phyloP scores from a whole-genome alignment of 2,329 filamentous ascomycete species.

The Chalara sp. region DNA sequence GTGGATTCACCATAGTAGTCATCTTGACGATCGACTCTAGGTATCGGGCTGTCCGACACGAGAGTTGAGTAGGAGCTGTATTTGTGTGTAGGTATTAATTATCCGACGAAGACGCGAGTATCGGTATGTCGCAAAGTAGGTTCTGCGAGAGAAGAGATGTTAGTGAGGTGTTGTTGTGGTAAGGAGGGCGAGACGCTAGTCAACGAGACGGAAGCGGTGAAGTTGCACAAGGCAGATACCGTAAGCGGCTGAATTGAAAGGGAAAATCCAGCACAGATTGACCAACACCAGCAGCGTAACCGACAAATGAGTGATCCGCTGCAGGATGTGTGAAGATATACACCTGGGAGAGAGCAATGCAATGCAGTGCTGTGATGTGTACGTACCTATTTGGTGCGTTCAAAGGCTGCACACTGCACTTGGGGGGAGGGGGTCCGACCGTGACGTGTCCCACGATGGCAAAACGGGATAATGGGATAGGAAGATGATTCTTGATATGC shows the following conservation, averaged over 20 bases:
- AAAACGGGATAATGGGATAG: no score
- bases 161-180: conserved; percentile 14
- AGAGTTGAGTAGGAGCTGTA: conserved; percentile 16
- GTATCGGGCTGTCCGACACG: conserved; percentile 24
- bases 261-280: neutral
- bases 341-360: neutral
- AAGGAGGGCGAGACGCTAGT: conserved; percentile 11
- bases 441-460: no score
- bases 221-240: conserved; percentile 3
- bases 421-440: neutral
- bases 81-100: neutral
- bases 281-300: neutral
- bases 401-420: neutral
- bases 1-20: conserved; percentile 54
- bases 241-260: neutral
- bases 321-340: neutral
- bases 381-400: neutral
- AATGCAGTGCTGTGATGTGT: neutral
- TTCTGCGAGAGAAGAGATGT: conserved; percentile 9
- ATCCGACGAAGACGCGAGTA: neutral
- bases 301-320: neutral
- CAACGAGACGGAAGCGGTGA: conserved; percentile 15
- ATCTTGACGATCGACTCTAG: conserved; percentile 38
- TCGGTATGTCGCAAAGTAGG: conserved; percentile 4
- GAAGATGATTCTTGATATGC: neutral